A percentile compares a stretch with the other conserved stretches of the same genome.
These are phyloP conservation scores for Leptosphaerulina australis DNA, from an alignment of 2,329 filamentous ascomycete genomes.

Conservation along the genomic window DNA sequence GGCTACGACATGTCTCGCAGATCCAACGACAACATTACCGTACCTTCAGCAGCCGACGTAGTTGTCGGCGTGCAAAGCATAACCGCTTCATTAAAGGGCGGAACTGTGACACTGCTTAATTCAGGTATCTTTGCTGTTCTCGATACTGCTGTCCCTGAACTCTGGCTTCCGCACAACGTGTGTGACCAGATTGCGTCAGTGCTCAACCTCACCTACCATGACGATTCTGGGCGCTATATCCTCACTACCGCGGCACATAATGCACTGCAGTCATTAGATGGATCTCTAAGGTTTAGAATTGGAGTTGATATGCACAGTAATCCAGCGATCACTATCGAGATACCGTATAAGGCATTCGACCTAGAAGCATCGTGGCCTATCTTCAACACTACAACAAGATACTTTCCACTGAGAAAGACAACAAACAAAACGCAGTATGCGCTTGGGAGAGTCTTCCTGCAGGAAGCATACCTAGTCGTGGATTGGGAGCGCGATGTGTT, in stretches of 20 bases:
- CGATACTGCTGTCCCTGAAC: constrained; percentile 55
- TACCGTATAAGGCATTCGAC: constrained; percentile 58
- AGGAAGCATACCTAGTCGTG: constrained; percentile 64
- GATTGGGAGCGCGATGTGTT: constrained; percentile 58
- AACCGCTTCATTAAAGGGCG: constrained; percentile 44
- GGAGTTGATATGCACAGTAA: constrained; percentile 42
- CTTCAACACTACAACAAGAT: constrained; percentile 66
- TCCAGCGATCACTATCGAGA: constrained; percentile 50
- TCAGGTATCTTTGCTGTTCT: constrained; percentile 40
- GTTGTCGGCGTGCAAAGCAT: constrained; percentile 62
- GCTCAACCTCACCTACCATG: constrained; percentile 70
- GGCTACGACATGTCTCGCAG: constrained; percentile 70
- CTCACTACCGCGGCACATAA: constrained; percentile 64
- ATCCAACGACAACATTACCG: constrained; percentile 65
- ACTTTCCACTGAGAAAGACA: constrained; percentile 68
- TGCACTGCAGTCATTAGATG: constrained; percentile 51
- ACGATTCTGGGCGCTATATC: constrained; percentile 67
- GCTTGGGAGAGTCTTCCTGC: constrained; percentile 71
- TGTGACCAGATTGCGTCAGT: constrained; percentile 69
- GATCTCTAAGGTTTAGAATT: constrained; percentile 53
- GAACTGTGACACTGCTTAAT: constrained; percentile 46
- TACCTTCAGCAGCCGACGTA: constrained; percentile 60
- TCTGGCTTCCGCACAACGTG: constrained; percentile 58
- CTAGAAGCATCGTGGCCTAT: constrained; percentile 54
- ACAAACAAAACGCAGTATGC: constrained; percentile 62